A percentile compares a stretch with the other conserved stretches of the same genome.
phyloP scores from a whole-genome alignment of 345 rosid genomes.

The Eucalyptus cloeziana region DNA sequence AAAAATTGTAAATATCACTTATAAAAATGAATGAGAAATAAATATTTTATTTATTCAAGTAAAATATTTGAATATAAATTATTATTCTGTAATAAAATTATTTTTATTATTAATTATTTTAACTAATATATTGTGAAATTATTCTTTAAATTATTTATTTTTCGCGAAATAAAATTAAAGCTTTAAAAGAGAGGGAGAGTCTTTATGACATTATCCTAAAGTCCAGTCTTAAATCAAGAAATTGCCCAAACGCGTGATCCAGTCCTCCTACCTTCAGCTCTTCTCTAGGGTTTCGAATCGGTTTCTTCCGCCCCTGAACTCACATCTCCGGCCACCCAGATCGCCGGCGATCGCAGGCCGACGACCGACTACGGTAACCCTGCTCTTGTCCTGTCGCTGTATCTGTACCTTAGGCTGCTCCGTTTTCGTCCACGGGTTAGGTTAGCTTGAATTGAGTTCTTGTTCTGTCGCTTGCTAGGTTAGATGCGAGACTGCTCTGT shows the following conservation, averaged over 20 bases:
- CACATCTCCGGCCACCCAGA: neutral
- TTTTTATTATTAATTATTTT: too few relatives aligned
- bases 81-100: fast-evolving
- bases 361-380: neutral
- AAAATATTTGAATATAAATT: too few relatives aligned
- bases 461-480: neutral
- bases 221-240: neutral
- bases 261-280: neutral
- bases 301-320: neutral
- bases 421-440: neutral
- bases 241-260: neutral
- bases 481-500: neutral
- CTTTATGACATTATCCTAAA: neutral
- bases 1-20: fast-evolving
- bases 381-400: neutral
- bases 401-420: neutral
- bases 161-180: neutral
- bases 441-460: neutral
- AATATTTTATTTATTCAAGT: fast-evolving
- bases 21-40: fast-evolving
- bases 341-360: neutral
- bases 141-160: too few relatives aligned
- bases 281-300: neutral
- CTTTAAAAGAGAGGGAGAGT: neutral
- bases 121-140: too few relatives aligned